Evolutionary conservation across 2,329 filamentous ascomycete genomes (phyloP), one percentile per base, ranked within the genome.

Genomic region (Ophiocordyceps sinensis): DNA sequence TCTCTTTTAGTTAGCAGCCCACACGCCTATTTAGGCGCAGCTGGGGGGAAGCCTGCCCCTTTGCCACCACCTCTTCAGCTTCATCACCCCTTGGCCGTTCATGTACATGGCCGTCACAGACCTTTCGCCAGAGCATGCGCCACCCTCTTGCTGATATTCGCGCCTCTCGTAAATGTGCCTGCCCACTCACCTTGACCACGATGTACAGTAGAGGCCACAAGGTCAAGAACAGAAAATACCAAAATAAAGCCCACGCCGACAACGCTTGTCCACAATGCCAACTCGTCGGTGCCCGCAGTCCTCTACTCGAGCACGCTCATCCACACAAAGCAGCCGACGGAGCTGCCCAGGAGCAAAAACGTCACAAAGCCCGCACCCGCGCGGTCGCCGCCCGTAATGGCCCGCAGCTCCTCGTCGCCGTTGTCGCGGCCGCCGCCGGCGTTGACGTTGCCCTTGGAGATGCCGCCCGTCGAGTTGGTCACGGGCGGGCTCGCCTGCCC

Each of bases 321-420:
- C 70, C 70, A 74, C 28, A 61, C 57, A 53, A 70, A 72, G 5
- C 63, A 63, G 14, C 62, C 61, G 2, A 67, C 40, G 1, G 61
- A 59, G 15, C 61, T 55, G 0, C 61, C 58, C 19, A 70, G 50
- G 4, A 71, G 46, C 3, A 71, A 8, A 28, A 66, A 55, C 0
- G 70, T 73, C 35, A 73, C 12, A 41, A 73, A 64, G 1, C 63
- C 65, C 1, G 70, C 70, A 13, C 70, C 70, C 0, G 65, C 68
- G 42, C 53, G 61, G 44, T 73, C 70, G 10, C 57, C 65, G 4
- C 53, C 56, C 1, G 66, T 68, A 9, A 70, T 57, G 0, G 63
- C 56, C 5, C 49, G 45, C 11, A 30, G 3, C 2, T 41, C 34
- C 8, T 34, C 44, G 14, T 57, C 50, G 2, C 49, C 50, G 39